Evolutionary conservation across 176 grass and related monocot genomes (phyloP), one percentile per base, ranked within the genome.

Genomic region (Carex parvula): DNA sequence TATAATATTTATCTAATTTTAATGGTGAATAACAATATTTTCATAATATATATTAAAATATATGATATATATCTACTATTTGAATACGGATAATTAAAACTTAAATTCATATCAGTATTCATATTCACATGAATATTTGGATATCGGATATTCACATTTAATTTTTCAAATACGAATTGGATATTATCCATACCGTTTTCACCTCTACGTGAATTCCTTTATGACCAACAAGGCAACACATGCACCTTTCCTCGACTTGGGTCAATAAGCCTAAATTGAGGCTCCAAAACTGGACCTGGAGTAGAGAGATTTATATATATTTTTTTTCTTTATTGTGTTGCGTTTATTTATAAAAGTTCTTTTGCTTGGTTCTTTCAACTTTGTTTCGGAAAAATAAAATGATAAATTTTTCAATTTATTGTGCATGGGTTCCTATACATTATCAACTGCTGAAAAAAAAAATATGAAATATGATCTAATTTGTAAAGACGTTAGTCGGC

Each of bases 121-220:
- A 29, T 29, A 29, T 29, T 0, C 29, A 29, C 29, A 29, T 29
- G 0, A 1, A 29, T 29, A 29, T 29, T 29, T 29, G 1, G 0
- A 29, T 0, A 2, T 29, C 0, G 1, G 1, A 29, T 29, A 29
- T 29, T 1, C 0, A 29, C 29, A 2, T 29, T 0, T 29, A 29
- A 29, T 29, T 29, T 29, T 29, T 2, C 29, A 29, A 29, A 29
- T 29, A 29, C 29, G 29, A 29, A 29, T 29, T 29, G 1, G 29
- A 29, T 29, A 29, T 29, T 29, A 29, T 29, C 0, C 29, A 29
- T 29, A 2, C 29, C 29, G 29, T 29, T 29, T 29, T 29, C 29
- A 29, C 1, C 29, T 1, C 29, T 29, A 29, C 1, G 33, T 39
- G 30, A 37, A 37, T 37, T 17, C 24, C 24, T 64, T 2, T 7